Evolutionary conservation across 2,329 filamentous ascomycete genomes (phyloP).

Genomic region (Pleomassaria siparia): DNA sequence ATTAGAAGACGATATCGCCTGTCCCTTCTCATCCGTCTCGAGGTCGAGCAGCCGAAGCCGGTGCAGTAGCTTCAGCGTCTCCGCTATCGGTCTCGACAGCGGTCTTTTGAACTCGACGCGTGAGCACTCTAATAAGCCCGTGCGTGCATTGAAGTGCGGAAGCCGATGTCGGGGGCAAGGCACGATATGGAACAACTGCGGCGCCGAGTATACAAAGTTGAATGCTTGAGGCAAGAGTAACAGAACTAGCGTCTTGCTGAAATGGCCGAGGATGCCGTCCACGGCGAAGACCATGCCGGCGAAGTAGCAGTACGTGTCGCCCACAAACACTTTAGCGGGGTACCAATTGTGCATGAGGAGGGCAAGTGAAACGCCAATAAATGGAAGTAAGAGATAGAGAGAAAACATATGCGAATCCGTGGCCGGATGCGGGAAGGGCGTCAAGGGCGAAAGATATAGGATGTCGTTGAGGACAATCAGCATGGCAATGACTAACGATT

Average conservation of each 20-base stretch:
- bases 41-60: constrained; percentile 69
- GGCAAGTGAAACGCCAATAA: constrained; percentile 87
- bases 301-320: constrained; percentile 99
- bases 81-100: constrained; percentile 64
- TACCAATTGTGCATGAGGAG: constrained; percentile 94
- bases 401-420: constrained; percentile 96
- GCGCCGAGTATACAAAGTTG: constrained; percentile 93
- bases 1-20: constrained; percentile 80
- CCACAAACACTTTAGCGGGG: constrained; percentile 91
- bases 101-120: constrained; percentile 75
- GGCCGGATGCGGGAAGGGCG: constrained; percentile 82
- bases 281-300: constrained; percentile 99
- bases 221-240: constrained; percentile 91
- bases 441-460: constrained; percentile 75
- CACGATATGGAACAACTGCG: constrained; percentile 86
- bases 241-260: constrained; percentile 92
- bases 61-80: constrained; percentile 68
- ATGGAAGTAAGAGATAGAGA: constrained; percentile 89
- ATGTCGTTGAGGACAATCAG: constrained; percentile 84
- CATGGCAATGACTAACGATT: constrained; percentile 86
- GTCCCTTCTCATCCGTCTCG: constrained; percentile 65
- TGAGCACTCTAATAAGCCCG: constrained; percentile 83
- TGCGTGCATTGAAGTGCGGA: constrained; percentile 82
- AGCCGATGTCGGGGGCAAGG: constrained; percentile 92
- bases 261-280: constrained; percentile 94